Evolutionary conservation across 768 basidiomycete species (phyloP), one percentile per base, ranked within the genome.

Genomic region (Lentinula raphanica): DNA sequence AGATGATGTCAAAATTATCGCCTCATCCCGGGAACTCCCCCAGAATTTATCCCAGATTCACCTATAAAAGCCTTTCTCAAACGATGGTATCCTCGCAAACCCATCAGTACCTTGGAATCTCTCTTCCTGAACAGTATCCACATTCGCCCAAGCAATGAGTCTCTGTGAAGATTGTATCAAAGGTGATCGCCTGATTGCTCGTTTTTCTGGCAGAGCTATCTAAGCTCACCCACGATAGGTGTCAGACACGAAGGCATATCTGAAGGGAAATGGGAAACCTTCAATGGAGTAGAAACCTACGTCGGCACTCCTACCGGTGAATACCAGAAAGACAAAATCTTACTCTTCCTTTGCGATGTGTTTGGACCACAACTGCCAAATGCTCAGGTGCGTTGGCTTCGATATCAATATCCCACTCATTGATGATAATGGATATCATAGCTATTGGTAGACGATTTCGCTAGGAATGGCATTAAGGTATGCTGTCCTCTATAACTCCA

Each of bases 271-370:
- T 64, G 71, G 60, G 69, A 74, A 62, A 61, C 65, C 50, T 72
- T 79, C 50, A 71, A 62, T 28, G 78, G 76, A 11, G 61, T 76
- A 31, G 62, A 70, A 28, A 72, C 69, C 59, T 81, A 81, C 59
- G 71, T 79, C 36, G 70, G 71, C 7, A 74, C 74, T 3, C 78
- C 78, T 19, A 60, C 65, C 1, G 64, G 55, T 35, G 73, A 76
- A 29, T 75, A 74, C 42, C 51, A 68, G 32, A 74, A 74, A 65
- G 69, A 72, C 56, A 74, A 72, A 48, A 74, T 70, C 49, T 58
- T 76, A 50, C 66, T 76, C 19, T 76, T 73, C 68, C 64, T 79
- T 32, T 63, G 72, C 49, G 78, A 77, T 60, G 63, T 68, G 46
- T 77, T 73, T 45, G 78, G 77, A 29, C 61, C 74, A 39, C 63